Evolutionary conservation across 352 stramenopile species (phyloP), one percentile per base, ranked within the genome.

Genomic region (Pythium rhizo-oryzae): DNA sequence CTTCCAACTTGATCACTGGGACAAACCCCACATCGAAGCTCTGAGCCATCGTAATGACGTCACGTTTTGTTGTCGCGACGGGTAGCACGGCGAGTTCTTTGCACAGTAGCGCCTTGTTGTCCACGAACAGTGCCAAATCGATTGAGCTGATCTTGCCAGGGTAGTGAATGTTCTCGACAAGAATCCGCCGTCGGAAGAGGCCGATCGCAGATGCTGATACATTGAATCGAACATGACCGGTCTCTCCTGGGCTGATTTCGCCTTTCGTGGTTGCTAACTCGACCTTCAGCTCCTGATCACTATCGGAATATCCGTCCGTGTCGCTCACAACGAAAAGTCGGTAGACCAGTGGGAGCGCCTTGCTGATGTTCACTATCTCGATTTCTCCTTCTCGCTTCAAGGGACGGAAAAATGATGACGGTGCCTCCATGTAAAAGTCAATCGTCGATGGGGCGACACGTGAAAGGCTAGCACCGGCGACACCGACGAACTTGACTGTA

Each of bases 401-500:
- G 0, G 61, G 39, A 21, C 53, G 54, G 12, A 49, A 50, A 16
- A 50, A 56, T 8, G 67, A 69, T 6, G 60, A 70, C 18, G 85
- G 90, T 23, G 77, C 73, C 63, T 96, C 89, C 35, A 93, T 84
- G 11, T 85, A 82, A 67, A 96, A 95, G 46, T 96, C 85, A 33
- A 96, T 83, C 39, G 74, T 68, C 2, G 68, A 77, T 47, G 87
- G 85, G 21, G 72, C 77, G 39, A 96, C 86, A 51, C 81, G 79
- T 13, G 83, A 81, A 47, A 96, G 75, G 80, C 89, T 96, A 9
- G 82, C 85, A 44, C 89, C 89, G 53, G 87, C 87, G 33, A 95
- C 74, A 41, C 86, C 87, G 39, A 94, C 78, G 83, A 96, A 96
- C 65, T 95, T 96, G 66, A 96, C 72, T 7, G 89, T 96, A 65